Percentiles rank a stretch among this genome's conserved stretches.
Evolutionary conservation across 2,329 filamentous ascomycete species (phyloP).

Genomic region (Fusarium vanettenii): DNA sequence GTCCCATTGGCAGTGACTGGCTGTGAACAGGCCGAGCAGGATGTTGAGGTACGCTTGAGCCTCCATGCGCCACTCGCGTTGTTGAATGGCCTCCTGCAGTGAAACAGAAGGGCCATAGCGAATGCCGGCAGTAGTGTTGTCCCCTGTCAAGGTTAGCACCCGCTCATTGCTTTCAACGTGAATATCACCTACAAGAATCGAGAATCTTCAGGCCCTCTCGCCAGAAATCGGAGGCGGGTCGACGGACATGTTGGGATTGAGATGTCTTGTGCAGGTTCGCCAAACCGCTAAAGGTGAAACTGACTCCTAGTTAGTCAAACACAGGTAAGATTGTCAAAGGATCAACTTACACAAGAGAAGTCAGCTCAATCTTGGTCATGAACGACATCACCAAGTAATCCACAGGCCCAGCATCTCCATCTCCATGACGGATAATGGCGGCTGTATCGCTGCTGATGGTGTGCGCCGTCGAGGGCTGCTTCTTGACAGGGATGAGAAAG

Average conservation of each 20-base stretch:
- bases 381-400: slow-evolving; percentile 71
- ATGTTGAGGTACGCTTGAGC: slow-evolving; percentile 77
- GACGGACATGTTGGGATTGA: slow-evolving; percentile 43
- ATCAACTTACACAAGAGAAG: slow-evolving; percentile 63
- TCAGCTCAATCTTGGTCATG: slow-evolving; percentile 69
- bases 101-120: slow-evolving; percentile 59
- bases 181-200: slow-evolving; percentile 56
- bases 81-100: slow-evolving; percentile 67
- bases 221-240: slow-evolving; percentile 53
- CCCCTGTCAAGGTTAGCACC: slow-evolving; percentile 46
- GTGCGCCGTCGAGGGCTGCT: slow-evolving; percentile 58
- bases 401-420: slow-evolving; percentile 50
- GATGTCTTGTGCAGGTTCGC: slow-evolving; percentile 55
- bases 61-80: slow-evolving; percentile 72
- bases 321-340: background rate
- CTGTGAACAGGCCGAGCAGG: slow-evolving; percentile 76
- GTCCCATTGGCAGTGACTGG: slow-evolving; percentile 77
- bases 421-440: slow-evolving; percentile 63
- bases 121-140: slow-evolving; percentile 49
- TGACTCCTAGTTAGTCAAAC: slow-evolving; percentile 44
- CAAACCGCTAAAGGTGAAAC: slow-evolving; percentile 67
- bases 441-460: slow-evolving; percentile 69
- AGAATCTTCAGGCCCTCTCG: slow-evolving; percentile 58
- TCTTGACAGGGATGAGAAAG: slow-evolving; percentile 67
- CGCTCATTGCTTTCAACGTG: background rate